phyloP scores from a whole-genome alignment of 2,329 filamentous ascomycete genomes.

The Paecilomyces sp. region DNA sequence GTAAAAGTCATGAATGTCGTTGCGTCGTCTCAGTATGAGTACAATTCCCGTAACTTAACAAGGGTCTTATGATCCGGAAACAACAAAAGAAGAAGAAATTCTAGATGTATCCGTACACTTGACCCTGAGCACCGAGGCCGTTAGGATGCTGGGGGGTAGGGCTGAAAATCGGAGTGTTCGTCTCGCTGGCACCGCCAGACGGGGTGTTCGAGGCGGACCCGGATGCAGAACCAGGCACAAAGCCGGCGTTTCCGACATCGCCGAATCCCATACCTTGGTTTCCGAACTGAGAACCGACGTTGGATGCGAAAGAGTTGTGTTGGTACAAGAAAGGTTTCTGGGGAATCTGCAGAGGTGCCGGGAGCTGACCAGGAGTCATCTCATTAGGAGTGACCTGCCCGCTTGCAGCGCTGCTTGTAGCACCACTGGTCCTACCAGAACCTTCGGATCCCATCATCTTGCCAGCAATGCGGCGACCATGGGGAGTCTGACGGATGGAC shows the following conservation, averaged over 20 bases:
- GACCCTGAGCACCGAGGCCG: slow-evolving; percentile 19
- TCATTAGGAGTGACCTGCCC: slow-evolving; percentile 35
- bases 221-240: slow-evolving; percentile 14
- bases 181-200: slow-evolving; percentile 20
- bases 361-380: slow-evolving; percentile 27
- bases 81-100: slow-evolving; percentile 8
- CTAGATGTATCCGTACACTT: slow-evolving; percentile 27
- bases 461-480: slow-evolving; percentile 85
- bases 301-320: slow-evolving; percentile 17
- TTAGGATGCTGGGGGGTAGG: slow-evolving; percentile 21
- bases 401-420: slow-evolving; percentile 31
- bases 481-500: slow-evolving; percentile 80
- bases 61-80: slow-evolving; percentile 8
- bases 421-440: slow-evolving; percentile 29
- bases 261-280: slow-evolving; percentile 9
- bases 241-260: slow-evolving; percentile 5
- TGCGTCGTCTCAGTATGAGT: slow-evolving; percentile 32
- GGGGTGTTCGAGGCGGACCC: slow-evolving; percentile 17
- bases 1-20: slow-evolving; percentile 25
- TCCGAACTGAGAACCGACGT: slow-evolving; percentile 17
- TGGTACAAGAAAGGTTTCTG: slow-evolving; percentile 24
- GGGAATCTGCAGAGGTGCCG: slow-evolving; percentile 19
- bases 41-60: slow-evolving; percentile 19
- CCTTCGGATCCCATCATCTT: slow-evolving; percentile 63
- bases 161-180: slow-evolving; percentile 20